phyloP scores from a whole-genome alignment of 176 grass and related monocot genomes.

The Aegilops tauschii region DNA sequence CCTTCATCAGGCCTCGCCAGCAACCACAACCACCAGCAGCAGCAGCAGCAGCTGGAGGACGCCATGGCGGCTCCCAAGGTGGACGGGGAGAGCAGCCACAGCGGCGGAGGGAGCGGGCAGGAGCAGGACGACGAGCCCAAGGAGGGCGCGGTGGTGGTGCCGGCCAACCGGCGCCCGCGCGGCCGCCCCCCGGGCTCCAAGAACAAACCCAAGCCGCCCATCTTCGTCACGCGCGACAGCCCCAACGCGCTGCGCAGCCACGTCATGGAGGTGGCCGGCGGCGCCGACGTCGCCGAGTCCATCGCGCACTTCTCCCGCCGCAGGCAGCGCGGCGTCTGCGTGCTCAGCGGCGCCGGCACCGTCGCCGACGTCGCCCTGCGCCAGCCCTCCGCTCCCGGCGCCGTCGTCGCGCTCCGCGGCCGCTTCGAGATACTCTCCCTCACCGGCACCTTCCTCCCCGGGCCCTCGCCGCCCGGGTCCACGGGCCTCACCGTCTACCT shows the following conservation, averaged over 20 bases:
- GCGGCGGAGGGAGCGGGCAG: background rate
- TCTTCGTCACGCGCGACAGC: slow-evolving; percentile 57
- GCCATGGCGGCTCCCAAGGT: slow-evolving; percentile 20
- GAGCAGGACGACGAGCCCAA: background rate
- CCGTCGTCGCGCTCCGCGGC: slow-evolving; percentile 42
- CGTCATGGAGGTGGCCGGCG: slow-evolving; percentile 54
- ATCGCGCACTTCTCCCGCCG: slow-evolving; percentile 52
- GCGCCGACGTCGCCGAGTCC: slow-evolving; percentile 51
- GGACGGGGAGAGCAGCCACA: slow-evolving; percentile 9
- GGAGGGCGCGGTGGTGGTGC: background rate
- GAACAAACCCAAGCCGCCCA: slow-evolving; percentile 68
- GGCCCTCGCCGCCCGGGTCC: slow-evolving; percentile 35
- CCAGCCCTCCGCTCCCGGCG: slow-evolving; percentile 22
- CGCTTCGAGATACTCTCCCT: slow-evolving; percentile 63
- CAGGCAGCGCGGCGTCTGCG: slow-evolving; percentile 66
- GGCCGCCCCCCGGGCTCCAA: slow-evolving; percentile 44
- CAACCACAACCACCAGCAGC: background rate
- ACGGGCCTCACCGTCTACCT: slow-evolving; percentile 51
- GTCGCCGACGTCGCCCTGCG: slow-evolving; percentile 53
- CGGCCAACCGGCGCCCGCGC: background rate
- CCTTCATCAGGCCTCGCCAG: background rate
- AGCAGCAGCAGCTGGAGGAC: background rate
- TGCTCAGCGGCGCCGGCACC: slow-evolving; percentile 70
- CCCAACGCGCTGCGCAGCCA: slow-evolving; percentile 62
- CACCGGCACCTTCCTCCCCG: slow-evolving; percentile 52